Percentiles rank a stretch among this genome's conserved stretches.
phyloP scores from a whole-genome alignment of 495 filamentous ascomycete species.

The Entonaema liquescens region DNA sequence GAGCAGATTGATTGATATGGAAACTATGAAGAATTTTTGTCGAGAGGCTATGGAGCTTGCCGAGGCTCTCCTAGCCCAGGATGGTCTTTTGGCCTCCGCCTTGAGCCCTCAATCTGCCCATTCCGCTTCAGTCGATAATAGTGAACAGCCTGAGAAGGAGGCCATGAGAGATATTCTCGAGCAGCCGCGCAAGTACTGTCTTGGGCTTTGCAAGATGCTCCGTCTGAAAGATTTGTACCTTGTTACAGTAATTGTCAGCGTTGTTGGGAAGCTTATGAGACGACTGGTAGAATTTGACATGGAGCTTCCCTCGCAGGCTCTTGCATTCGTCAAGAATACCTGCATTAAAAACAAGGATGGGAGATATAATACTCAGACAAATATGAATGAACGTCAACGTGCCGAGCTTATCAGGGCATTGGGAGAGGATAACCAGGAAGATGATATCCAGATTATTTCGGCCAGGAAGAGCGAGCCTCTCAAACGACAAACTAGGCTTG shows the following conservation, averaged over 20 bases:
- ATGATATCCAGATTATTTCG: conserved; percentile 54
- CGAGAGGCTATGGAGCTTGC: conserved; percentile 94
- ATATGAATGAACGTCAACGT: conserved; percentile 77
- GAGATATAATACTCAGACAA: conserved; percentile 69
- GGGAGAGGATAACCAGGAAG: conserved; percentile 73
- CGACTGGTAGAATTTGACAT: conserved; percentile 76
- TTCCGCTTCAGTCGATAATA: conserved; percentile 52
- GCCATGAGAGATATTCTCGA: conserved; percentile 65
- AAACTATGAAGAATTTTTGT: conserved; percentile 86
- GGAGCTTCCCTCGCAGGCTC: conserved; percentile 67
- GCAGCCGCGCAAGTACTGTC: conserved; percentile 69
- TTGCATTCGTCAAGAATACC: conserved; percentile 67
- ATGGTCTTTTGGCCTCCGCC: conserved; percentile 77
- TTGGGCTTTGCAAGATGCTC: conserved; percentile 80
- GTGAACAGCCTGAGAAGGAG: conserved; percentile 51
- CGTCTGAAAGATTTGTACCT: conserved; percentile 85
- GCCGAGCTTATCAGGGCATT: conserved; percentile 82
- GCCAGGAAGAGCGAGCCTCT: conserved; percentile 54
- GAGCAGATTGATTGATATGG: conserved; percentile 73
- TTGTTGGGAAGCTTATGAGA: conserved; percentile 69
- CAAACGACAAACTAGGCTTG: conserved; percentile 73
- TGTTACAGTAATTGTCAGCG: conserved; percentile 72
- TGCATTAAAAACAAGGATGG: conserved; percentile 47
- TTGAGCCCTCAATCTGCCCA: conserved; percentile 57
- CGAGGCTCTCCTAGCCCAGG: conserved; percentile 82